These are phyloP conservation scores for Scedosporium apiospermum DNA, from an alignment of 2,329 filamentous ascomycete species.

Conservation along the genomic window DNA sequence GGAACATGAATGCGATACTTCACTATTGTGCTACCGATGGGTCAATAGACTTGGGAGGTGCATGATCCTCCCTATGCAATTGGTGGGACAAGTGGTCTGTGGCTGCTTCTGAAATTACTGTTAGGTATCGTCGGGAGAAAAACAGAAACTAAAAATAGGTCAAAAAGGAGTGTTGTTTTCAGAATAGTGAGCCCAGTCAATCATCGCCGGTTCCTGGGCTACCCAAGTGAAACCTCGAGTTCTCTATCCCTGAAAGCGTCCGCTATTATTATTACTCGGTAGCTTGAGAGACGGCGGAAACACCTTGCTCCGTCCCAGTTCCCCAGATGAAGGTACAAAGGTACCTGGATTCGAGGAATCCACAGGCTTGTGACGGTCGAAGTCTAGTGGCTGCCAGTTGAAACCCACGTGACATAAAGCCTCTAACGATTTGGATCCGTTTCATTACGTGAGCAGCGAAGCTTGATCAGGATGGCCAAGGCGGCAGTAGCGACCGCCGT, in stretches of 20 bases:
- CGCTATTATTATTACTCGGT: too few relatives aligned
- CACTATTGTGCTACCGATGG: constrained; percentile 2
- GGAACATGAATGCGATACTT: background rate
- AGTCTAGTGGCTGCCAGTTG: too few relatives aligned
- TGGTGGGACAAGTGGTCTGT: background rate
- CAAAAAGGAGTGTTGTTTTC: background rate
- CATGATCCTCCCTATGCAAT: constrained; percentile 1
- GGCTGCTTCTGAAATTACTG: background rate
- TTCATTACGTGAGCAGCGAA: too few relatives aligned
- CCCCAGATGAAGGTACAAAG: too few relatives aligned
- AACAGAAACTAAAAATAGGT: background rate
- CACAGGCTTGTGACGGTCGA: too few relatives aligned
- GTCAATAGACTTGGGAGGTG: background rate
- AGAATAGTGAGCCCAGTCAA: too few relatives aligned
- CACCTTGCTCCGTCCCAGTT: too few relatives aligned
- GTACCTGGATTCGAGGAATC: too few relatives aligned
- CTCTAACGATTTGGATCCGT: too few relatives aligned
- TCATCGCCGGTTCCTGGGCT: background rate
- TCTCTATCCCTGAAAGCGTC: background rate
- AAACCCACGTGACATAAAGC: too few relatives aligned
- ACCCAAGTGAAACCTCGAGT: background rate
- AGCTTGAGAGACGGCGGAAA: too few relatives aligned
- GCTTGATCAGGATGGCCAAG: too few relatives aligned
- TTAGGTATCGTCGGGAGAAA: background rate
- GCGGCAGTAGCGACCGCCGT: background rate